phyloP scores from a whole-genome alignment of 495 filamentous ascomycete genomes.

The Daldinia caldariorum region DNA sequence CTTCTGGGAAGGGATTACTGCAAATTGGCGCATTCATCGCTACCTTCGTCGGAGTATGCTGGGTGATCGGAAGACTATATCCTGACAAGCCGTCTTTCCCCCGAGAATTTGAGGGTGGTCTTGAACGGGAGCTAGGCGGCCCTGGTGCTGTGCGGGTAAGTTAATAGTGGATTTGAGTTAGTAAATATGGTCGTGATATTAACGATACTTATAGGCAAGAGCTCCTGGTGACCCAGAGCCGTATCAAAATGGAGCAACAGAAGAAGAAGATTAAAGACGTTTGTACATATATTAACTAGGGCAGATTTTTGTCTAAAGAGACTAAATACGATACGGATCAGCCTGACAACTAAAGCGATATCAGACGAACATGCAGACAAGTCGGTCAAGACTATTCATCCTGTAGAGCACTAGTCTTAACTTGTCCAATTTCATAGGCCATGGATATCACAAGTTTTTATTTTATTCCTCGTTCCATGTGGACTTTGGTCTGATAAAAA shows the following conservation, averaged over 20 bases:
- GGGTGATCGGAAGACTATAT: constrained; percentile 75
- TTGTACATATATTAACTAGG: constrained; percentile 26
- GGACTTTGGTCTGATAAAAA: neutral
- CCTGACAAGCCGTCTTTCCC: constrained; percentile 86
- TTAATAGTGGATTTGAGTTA: constrained; percentile 32
- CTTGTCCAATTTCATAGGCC: neutral
- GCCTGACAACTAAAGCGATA: neutral
- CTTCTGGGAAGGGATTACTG: constrained; percentile 73
- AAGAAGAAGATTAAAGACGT: constrained; percentile 35
- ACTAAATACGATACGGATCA: constrained; percentile 13
- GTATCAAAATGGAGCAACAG: constrained; percentile 42
- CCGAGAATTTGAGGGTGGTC: constrained; percentile 81
- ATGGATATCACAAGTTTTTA: neutral
- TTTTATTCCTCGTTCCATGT: neutral
- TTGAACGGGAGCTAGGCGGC: constrained; percentile 89
- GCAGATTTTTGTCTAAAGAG: neutral
- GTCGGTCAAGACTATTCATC: neutral
- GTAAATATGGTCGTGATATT: constrained; percentile 7
- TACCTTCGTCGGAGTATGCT: constrained; percentile 73
- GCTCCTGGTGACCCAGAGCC: constrained; percentile 56
- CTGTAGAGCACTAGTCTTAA: neutral
- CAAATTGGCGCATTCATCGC: constrained; percentile 80
- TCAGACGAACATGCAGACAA: neutral
- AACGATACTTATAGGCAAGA: constrained; percentile 51
- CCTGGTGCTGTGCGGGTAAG: constrained; percentile 60